A percentile compares a stretch with the other conserved stretches of the same genome.
Conservation (phyloP, 192 early-diverging fungal species). For the Entomortierella beljakovae region DNA sequence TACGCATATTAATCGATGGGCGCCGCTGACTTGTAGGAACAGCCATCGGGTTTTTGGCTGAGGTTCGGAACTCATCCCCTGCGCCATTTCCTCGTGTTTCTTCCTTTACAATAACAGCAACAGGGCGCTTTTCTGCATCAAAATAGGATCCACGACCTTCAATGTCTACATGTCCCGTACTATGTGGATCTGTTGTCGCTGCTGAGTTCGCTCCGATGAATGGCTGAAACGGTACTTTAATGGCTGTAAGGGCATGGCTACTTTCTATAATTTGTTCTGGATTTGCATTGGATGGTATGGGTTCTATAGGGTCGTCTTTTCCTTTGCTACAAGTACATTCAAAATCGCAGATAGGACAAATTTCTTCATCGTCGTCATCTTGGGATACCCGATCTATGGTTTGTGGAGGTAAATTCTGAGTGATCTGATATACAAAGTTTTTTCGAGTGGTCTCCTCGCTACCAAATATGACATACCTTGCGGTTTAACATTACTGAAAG, state of each 20-base stretch:
- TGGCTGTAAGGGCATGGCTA: constrained; percentile 14
- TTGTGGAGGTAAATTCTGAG: too few species aligned
- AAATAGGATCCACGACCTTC: constrained; percentile 5
- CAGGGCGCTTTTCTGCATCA: constrained; percentile 2
- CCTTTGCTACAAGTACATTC: constrained; percentile 62
- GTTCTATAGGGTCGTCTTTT: not conserved
- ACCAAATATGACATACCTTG: constrained; percentile 1
- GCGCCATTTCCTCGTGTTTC: not conserved
- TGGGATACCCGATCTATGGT: constrained; percentile 18
- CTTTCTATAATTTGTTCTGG: constrained; percentile 5
- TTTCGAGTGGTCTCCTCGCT: not conserved
- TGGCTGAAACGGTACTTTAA: constrained; percentile 49
- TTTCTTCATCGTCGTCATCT: constrained; percentile 63
- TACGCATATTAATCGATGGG: constrained; percentile 14
- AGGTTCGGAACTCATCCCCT: constrained; percentile 20
- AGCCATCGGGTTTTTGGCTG: constrained; percentile 39
- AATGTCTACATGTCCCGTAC: not conserved
- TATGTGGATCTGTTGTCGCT: not conserved
- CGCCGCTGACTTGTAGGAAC: constrained; percentile 21
- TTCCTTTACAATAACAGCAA: too few species aligned
- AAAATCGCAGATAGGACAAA: constrained; percentile 66
- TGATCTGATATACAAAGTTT: too few species aligned
- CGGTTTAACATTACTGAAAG: not conserved
- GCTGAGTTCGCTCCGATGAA: not conserved
- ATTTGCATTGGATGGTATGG: not conserved